phyloP scores from a whole-genome alignment of 306 rosid genomes.

The Prunus armeniaca region DNA sequence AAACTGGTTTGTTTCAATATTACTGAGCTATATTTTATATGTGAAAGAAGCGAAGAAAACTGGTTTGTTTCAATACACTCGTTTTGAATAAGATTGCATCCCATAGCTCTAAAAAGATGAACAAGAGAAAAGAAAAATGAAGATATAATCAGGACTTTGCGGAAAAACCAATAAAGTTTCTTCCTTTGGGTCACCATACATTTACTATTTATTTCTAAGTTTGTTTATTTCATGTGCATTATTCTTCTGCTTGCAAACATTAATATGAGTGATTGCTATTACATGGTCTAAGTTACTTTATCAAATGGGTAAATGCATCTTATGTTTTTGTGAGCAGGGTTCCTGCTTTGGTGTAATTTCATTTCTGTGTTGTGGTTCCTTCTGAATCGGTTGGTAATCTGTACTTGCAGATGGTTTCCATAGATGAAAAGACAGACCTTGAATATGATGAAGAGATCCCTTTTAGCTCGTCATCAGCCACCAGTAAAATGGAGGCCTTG shows the following conservation, averaged over 20 bases:
- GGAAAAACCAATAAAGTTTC: neutral
- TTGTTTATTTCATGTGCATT: neutral
- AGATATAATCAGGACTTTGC: neutral
- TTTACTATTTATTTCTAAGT: neutral
- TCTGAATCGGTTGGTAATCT: neutral
- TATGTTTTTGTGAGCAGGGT: neutral
- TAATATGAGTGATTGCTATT: neutral
- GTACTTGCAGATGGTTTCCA: conserved; percentile 50
- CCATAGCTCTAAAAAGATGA: neutral
- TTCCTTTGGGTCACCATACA: neutral
- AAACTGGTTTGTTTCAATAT: neutral
- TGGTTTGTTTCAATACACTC: neutral
- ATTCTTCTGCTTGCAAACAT: neutral
- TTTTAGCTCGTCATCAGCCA: conserved; percentile 39
- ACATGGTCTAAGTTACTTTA: neutral
- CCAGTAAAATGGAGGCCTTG: conserved; percentile 32
- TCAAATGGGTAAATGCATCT: neutral
- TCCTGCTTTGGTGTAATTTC: neutral
- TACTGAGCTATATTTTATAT: neutral
- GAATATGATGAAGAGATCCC: conserved; percentile 59
- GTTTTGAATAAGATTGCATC: neutral
- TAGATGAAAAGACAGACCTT: conserved; percentile 39
- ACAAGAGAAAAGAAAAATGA: neutral
- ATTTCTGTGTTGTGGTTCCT: neutral
- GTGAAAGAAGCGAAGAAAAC: neutral